phyloP scores from a whole-genome alignment of 1,284 basidiomycete species.

The Moesziomyces sp. region DNA sequence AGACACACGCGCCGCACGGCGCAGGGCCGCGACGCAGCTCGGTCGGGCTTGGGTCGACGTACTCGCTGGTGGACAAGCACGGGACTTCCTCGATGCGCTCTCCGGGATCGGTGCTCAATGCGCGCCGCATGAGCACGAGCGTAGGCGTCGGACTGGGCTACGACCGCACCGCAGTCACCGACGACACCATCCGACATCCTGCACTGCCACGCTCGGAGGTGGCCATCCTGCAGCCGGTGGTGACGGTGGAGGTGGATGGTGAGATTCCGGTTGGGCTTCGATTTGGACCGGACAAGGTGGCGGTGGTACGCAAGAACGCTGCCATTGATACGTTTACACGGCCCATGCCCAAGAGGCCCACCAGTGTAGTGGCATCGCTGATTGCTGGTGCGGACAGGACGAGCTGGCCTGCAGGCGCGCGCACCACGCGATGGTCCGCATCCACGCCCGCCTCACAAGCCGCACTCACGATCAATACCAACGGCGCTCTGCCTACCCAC shows the following conservation, averaged over 20 bases:
- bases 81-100: slow-evolving; percentile 13
- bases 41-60: slow-evolving; percentile 37
- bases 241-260: slow-evolving; percentile 67
- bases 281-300: slow-evolving; percentile 34
- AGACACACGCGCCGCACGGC: slow-evolving; percentile 34
- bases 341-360: slow-evolving; percentile 19
- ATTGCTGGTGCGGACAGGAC: slow-evolving; percentile 8
- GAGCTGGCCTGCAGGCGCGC: slow-evolving; percentile 12
- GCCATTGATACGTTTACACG: slow-evolving; percentile 42
- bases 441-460: background rate
- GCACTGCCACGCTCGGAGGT: slow-evolving; percentile 89
- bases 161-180: slow-evolving; percentile 19
- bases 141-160: background rate
- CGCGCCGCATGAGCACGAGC: slow-evolving; percentile 19
- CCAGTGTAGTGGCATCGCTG: slow-evolving; percentile 9
- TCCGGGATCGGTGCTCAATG: slow-evolving; percentile 11
- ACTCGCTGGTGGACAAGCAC: slow-evolving; percentile 41
- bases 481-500: background rate
- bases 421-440: slow-evolving; percentile 2
- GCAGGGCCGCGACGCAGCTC: slow-evolving; percentile 16
- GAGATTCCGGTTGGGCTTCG: slow-evolving; percentile 31
- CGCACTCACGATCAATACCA: background rate
- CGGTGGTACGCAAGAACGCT: slow-evolving; percentile 42
- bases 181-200: slow-evolving; percentile 77
- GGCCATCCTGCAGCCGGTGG: slow-evolving; percentile 87